Evolutionary conservation across 2,329 filamentous ascomycete species (phyloP).

Genomic region (Cytospora chrysosperma): DNA sequence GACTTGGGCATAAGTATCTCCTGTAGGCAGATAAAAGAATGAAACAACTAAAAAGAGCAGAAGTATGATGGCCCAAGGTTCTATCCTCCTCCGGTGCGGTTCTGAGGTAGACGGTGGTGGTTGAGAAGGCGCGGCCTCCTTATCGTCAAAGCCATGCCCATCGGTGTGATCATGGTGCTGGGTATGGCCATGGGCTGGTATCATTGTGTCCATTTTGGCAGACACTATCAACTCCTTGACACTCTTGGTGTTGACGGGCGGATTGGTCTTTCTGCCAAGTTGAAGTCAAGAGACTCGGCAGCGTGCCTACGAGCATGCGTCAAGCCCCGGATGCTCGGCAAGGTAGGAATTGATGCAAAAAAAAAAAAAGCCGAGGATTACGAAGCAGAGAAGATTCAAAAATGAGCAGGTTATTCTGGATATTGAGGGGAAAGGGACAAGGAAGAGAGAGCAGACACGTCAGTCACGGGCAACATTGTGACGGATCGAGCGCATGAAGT

Average conservation of each 20-base stretch:
- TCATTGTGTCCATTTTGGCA: neutral
- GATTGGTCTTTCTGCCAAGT: neutral
- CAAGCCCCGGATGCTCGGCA: neutral
- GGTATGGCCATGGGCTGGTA: neutral
- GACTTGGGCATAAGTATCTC: neutral
- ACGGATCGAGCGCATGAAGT: neutral
- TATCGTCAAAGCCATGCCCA: neutral
- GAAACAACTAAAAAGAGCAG: neutral
- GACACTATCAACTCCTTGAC: neutral
- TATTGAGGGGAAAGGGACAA: too few species aligned
- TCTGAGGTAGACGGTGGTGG: neutral
- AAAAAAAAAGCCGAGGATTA: neutral
- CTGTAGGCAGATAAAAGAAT: neutral
- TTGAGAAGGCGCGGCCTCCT: neutral
- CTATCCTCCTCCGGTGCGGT: neutral
- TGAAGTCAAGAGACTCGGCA: neutral
- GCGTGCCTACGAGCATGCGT: neutral
- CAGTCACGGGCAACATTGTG: neutral
- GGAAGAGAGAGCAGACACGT: neutral
- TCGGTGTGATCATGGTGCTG: neutral
- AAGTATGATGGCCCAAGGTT: neutral
- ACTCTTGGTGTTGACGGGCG: neutral
- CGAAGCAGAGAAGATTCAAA: neutral
- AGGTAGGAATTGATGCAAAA: neutral
- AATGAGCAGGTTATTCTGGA: neutral